These are phyloP conservation scores for Micractinium sp. DNA, from an alignment of 139 green algal genomes.

Conservation along the genomic window DNA sequence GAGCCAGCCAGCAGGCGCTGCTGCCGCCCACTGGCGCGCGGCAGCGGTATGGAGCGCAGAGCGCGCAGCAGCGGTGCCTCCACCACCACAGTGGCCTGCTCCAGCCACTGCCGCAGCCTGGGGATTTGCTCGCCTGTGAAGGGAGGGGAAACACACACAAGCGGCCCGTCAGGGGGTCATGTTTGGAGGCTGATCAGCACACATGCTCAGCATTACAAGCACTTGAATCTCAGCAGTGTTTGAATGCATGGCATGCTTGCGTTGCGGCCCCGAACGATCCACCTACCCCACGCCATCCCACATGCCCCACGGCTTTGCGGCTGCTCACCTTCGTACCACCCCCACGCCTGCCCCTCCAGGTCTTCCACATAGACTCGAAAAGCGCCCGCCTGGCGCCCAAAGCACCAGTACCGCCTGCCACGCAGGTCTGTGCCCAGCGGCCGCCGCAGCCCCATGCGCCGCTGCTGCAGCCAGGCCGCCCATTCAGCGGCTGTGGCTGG, in stretches of 20 bases:
- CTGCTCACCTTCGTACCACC: conserved; percentile 60
- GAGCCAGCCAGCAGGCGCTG: conserved; percentile 8
- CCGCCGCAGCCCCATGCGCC: conserved; percentile 70
- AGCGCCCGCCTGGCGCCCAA: conserved; percentile 67
- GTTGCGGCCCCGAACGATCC: too few species aligned
- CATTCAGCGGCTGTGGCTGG: conserved; percentile 28
- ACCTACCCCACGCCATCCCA: too few species aligned
- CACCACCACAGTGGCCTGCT: conserved; percentile 38
- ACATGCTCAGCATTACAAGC: too few species aligned
- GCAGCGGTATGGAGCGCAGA: conserved; percentile 62
- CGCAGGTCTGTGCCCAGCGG: conserved; percentile 72
- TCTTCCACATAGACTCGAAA: conserved; percentile 80
- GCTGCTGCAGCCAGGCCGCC: conserved; percentile 44
- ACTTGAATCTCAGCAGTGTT: too few species aligned
- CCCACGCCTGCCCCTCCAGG: conserved; percentile 51
- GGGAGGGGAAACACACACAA: too few species aligned
- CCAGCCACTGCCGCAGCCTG: conserved; percentile 50
- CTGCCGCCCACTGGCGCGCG: conserved; percentile 1
- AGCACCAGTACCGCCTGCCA: conserved; percentile 81
- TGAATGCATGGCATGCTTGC: too few species aligned
- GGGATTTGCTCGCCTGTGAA: conserved; percentile 39
- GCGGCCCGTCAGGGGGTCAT: too few species aligned
- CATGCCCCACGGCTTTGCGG: too few species aligned
- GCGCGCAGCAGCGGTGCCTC: conserved; percentile 64
- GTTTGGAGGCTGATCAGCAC: too few species aligned